Conservation (phyloP, 352 stramenopile species). For the Phytophthora litchii region DNA sequence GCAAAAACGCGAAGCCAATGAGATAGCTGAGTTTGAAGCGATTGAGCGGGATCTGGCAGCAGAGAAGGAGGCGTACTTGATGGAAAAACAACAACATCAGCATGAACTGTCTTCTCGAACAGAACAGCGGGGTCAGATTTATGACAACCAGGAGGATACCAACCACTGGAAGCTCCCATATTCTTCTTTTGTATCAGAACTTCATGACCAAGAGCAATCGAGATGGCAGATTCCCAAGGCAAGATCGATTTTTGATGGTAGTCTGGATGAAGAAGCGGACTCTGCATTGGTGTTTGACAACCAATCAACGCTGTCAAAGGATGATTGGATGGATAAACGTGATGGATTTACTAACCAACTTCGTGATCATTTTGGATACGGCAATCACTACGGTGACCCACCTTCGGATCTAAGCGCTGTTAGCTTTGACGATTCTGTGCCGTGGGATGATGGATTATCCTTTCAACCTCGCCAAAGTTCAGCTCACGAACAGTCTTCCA, state of each 20-base stretch:
- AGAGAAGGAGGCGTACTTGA: slow-evolving; percentile 64
- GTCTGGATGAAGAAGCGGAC: slow-evolving; percentile 46
- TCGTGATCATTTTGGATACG: slow-evolving; percentile 32
- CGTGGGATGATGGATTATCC: slow-evolving; percentile 67
- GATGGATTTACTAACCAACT: slow-evolving; percentile 16
- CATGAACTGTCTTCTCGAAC: neutral
- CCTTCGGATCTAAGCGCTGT: slow-evolving; percentile 73
- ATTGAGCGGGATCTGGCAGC: slow-evolving; percentile 69
- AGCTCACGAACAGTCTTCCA: slow-evolving; percentile 5
- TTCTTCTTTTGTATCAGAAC: slow-evolving; percentile 36
- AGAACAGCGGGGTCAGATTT: slow-evolving; percentile 4
- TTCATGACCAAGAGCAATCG: slow-evolving; percentile 30
- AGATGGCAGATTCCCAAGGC: slow-evolving; percentile 10
- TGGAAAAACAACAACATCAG: slow-evolving; percentile 41
- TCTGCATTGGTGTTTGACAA: slow-evolving; percentile 55
- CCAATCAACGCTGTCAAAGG: slow-evolving; percentile 16
- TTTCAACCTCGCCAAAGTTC: slow-evolving; percentile 38
- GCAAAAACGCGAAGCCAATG: slow-evolving; percentile 62
- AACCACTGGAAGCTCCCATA: slow-evolving; percentile 23
- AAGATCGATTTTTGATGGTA: slow-evolving; percentile 32
- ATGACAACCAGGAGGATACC: slow-evolving; percentile 20
- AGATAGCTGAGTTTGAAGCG: slow-evolving; percentile 82
- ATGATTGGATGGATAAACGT: slow-evolving; percentile 21
- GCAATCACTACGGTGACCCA: slow-evolving; percentile 20
- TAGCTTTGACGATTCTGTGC: slow-evolving; percentile 82